Conservation (phyloP, 2,329 filamentous ascomycete genomes). For the Exophiala lecanii-corni region DNA sequence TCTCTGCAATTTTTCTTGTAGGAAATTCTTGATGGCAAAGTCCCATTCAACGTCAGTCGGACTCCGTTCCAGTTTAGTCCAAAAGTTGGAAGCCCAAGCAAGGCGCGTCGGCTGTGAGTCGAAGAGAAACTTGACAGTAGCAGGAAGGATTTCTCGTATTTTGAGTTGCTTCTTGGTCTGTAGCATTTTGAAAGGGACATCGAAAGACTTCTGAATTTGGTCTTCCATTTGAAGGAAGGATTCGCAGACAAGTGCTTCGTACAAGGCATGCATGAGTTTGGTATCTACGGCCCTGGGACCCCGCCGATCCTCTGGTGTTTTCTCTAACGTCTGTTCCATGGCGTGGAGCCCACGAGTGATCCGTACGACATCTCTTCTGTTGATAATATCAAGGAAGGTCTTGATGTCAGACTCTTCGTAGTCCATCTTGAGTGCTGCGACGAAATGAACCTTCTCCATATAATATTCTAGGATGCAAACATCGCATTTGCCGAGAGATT, state of each 20-base stretch:
- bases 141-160: conserved; percentile 69
- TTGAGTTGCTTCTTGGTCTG: conserved; percentile 75
- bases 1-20: conserved; percentile 62
- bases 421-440: conserved; percentile 58
- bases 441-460: conserved; percentile 58
- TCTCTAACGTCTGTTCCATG: conserved; percentile 52
- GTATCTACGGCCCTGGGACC: conserved; percentile 49
- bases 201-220: conserved; percentile 59
- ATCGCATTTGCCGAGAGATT: conserved; percentile 60
- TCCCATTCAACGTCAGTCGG: conserved; percentile 75
- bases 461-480: conserved; percentile 72
- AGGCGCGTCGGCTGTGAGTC: conserved; percentile 60
- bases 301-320: conserved; percentile 47
- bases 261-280: conserved; percentile 71
- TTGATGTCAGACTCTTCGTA: conserved; percentile 46
- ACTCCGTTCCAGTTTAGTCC: conserved; percentile 59
- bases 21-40: conserved; percentile 73
- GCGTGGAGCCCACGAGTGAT: conserved; percentile 57
- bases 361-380: conserved; percentile 57
- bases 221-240: conserved; percentile 62
- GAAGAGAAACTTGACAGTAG: conserved; percentile 81
- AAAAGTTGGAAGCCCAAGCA: conserved; percentile 63
- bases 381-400: conserved; percentile 53
- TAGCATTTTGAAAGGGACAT: conserved; percentile 75
- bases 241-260: conserved; percentile 82